Evolutionary conservation across 139 green algal species (phyloP).

Genomic region (Trebouxia sp.): DNA sequence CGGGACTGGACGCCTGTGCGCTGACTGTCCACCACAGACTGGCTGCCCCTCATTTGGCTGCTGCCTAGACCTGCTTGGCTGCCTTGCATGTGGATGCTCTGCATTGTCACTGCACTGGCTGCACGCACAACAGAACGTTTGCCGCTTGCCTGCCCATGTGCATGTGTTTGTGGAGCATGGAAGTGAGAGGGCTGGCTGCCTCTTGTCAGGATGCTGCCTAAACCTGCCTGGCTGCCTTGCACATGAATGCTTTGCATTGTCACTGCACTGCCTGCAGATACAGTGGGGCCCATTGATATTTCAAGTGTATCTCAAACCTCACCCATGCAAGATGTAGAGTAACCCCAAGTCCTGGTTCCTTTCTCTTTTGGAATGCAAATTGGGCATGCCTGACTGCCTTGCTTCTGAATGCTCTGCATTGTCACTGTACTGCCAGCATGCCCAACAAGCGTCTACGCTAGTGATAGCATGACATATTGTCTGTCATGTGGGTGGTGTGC

Average conservation of each 20-base stretch:
- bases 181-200: too few relatives aligned
- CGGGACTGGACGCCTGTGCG: too few relatives aligned
- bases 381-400: neutral
- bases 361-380: neutral
- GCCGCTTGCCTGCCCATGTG: neutral
- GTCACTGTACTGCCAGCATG: neutral
- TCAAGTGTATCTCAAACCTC: too few relatives aligned
- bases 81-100: neutral
- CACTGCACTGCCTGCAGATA: neutral
- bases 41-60: neutral
- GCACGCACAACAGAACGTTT: neutral
- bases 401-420: neutral
- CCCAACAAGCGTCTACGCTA: too few relatives aligned
- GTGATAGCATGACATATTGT: too few relatives aligned
- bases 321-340: too few relatives aligned
- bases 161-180: neutral
- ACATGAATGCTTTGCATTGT: constrained; percentile 12
- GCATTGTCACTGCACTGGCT: neutral
- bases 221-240: neutral
- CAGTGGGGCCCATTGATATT: too few relatives aligned
- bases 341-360: too few relatives aligned
- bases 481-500: neutral
- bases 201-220: neutral
- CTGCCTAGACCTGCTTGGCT: constrained; percentile 2
- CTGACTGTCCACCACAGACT: neutral